phyloP scores from a whole-genome alignment of 768 basidiomycete genomes.

The Boletus insuetus region DNA sequence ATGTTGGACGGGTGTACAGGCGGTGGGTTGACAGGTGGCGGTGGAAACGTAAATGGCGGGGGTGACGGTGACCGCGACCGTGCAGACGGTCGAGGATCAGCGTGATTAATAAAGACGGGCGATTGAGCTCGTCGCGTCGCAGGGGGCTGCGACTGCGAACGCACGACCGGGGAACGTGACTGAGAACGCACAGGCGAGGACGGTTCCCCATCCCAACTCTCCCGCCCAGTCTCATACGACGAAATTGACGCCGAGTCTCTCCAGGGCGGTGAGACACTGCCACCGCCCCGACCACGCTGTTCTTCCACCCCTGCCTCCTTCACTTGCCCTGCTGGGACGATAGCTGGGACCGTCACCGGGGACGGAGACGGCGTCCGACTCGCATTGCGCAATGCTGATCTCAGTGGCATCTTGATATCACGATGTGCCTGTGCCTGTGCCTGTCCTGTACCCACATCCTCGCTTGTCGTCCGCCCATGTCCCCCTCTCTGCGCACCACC shows the following conservation, averaged over 20 bases:
- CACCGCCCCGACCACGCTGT: neutral
- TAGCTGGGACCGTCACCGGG: neutral
- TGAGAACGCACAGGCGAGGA: neutral
- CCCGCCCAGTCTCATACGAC: constrained; percentile 66
- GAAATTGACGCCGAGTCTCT: constrained; percentile 38
- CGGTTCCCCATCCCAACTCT: constrained; percentile 40
- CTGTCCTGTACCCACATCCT: neutral
- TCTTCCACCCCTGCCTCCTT: neutral
- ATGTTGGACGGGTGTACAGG: neutral
- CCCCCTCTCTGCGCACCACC: neutral
- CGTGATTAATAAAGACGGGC: neutral
- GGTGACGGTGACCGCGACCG: neutral
- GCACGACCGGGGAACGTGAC: neutral
- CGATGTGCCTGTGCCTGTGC: constrained; percentile 6
- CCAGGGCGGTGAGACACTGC: neutral
- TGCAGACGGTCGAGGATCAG: too few species aligned
- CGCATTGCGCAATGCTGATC: constrained; percentile 58
- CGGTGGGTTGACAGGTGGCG: constrained; percentile 13
- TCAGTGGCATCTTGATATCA: constrained; percentile 49
- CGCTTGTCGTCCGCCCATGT: constrained; percentile 2
- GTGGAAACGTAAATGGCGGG: constrained; percentile 12
- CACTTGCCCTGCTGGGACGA: neutral
- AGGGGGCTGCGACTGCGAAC: neutral
- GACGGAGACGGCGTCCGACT: constrained; percentile 51
- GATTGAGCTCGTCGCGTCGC: neutral